Evolutionary conservation across 768 basidiomycete species (phyloP), one percentile per base, ranked within the genome.

Genomic region (Cubamyces lactineus): DNA sequence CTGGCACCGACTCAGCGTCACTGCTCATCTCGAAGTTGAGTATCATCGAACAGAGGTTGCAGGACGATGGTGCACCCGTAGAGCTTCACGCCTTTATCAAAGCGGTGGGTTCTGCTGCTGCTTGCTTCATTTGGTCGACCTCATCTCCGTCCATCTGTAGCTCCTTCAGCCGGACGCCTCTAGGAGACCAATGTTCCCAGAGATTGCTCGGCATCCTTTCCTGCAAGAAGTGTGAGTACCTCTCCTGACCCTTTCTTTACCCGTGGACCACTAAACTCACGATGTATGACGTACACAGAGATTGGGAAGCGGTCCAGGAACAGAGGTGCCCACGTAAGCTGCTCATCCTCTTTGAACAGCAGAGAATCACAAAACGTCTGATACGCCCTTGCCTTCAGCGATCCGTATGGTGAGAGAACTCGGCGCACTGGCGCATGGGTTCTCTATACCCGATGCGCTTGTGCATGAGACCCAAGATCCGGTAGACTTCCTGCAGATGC

Each of bases 251-350:
- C 42, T 16, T 43, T 17, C 11, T 43, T 16, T 17, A 9, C 5
- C 34, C 11, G 34, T 11, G 34, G 9, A 34, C 34, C 34, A 34
- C 34, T 6, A 4, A 34, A 34, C 34, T 43, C 11, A 43, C 42
- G 42, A 21, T 19, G 8, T 7, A 17, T 9, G 34, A 34, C 34
- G 5, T 11, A 34, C 34, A 34, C 16, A 63, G 62, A 1, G 45
- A 63, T n/a, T 63, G 62, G 62, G 39, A 53, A 4, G 57, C 42
- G 26, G 62, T 63, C 5, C 38, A 40, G 19, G 24, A 47, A 11
- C 43, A n/a, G 28, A 23, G 23, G 1, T 48, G 41, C n/a, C 51
- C 52, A 19, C 56, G 62, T 63, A 7, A 58, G 62, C 41, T 13
- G 4, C 6, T 28, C 24, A 48, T 15, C 26, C 8, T 6, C 16